Evolutionary conservation across 2,329 filamentous ascomycete genomes (phyloP).

Genomic region (Berkeleyomyces basicola): DNA sequence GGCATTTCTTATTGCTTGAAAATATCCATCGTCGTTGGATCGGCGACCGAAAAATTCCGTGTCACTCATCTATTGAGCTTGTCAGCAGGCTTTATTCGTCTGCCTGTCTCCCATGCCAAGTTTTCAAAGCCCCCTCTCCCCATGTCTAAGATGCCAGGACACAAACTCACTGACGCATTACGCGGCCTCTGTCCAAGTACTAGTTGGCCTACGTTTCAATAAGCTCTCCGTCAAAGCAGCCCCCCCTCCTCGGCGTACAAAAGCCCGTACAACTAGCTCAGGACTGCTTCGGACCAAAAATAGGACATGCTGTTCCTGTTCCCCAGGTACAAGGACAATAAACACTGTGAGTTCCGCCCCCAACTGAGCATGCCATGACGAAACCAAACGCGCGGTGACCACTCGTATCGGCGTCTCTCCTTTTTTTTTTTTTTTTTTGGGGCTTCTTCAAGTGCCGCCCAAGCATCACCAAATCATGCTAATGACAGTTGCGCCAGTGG

Average conservation of each 20-base stretch:
- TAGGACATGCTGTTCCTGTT: no score
- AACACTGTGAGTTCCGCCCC: background rate
- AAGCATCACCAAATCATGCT: background rate
- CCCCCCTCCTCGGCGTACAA: no score
- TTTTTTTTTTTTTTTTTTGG: background rate
- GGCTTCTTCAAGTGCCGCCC: background rate
- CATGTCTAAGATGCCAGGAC: background rate
- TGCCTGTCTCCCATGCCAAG: background rate
- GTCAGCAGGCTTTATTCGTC: background rate
- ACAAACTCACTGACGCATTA: background rate
- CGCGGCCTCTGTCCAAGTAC: background rate
- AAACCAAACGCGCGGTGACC: background rate
- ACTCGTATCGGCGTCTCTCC: background rate
- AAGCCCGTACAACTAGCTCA: no score
- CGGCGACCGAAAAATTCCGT: background rate
- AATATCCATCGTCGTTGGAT: background rate
- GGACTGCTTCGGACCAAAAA: no score
- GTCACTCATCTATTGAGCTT: background rate
- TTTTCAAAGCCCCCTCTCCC: background rate
- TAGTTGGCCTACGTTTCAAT: no score
- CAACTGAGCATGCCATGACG: background rate
- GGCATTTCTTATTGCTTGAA: no score
- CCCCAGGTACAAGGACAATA: background rate
- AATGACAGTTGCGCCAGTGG: background rate
- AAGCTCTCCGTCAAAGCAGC: no score